Evolutionary conservation across 495 filamentous ascomycete genomes (phyloP).

Genomic region (Lasiosphaeria hispida): DNA sequence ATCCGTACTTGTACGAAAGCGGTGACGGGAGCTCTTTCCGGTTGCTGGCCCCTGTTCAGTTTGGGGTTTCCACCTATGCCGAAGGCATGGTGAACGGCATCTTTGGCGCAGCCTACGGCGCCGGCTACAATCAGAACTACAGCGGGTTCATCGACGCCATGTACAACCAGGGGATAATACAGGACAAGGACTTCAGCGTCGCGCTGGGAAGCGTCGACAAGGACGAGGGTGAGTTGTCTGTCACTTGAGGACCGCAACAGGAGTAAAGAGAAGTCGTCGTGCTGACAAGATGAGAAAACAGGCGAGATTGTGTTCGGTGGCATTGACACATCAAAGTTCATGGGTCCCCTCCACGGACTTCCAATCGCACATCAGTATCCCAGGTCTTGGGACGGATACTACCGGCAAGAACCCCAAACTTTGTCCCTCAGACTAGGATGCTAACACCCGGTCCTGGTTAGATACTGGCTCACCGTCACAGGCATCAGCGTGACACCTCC

Average conservation of each 20-base stretch:
- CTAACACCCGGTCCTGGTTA: neutral
- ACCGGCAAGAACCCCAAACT: slow-evolving; percentile 12
- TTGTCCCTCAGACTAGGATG: neutral
- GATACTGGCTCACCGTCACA: slow-evolving; percentile 42
- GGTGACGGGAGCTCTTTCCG: neutral
- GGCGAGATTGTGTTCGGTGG: slow-evolving; percentile 87
- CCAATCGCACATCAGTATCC: slow-evolving; percentile 16
- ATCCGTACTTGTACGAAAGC: neutral
- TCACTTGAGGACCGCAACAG: no score
- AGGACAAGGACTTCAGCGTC: slow-evolving; percentile 67
- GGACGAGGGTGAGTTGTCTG: slow-evolving; percentile 6
- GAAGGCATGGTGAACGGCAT: slow-evolving; percentile 51
- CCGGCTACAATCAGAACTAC: slow-evolving; percentile 68
- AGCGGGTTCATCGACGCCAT: slow-evolving; percentile 65
- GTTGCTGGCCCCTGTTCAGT: slow-evolving; percentile 19
- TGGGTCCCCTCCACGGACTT: slow-evolving; percentile 57
- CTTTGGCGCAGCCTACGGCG: slow-evolving; percentile 59
- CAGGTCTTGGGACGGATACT: slow-evolving; percentile 19
- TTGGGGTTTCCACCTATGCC: slow-evolving; percentile 26
- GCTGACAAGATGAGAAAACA: no score
- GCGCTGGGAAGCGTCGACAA: slow-evolving; percentile 45
- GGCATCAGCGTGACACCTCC: slow-evolving; percentile 47
- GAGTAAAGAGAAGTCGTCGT: no score
- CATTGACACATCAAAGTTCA: slow-evolving; percentile 76
- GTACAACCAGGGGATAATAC: slow-evolving; percentile 62